Evolutionary conservation across 1,139 yeast genomes (phyloP), one percentile per base, ranked within the genome.

Genomic region (Saccharomyces uvarum): DNA sequence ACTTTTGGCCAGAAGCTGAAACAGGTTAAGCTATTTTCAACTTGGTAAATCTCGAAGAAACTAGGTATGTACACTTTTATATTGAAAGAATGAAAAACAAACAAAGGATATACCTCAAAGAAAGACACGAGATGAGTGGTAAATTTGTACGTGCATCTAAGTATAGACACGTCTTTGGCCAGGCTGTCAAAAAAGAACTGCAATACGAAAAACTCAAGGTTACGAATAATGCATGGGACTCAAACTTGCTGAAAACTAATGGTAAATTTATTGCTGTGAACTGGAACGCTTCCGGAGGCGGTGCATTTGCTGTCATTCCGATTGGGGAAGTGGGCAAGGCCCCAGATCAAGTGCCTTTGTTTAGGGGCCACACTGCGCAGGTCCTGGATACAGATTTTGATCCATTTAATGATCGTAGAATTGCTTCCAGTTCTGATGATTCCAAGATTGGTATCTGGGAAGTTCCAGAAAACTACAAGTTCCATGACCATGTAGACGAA

Each of bases 251-350:
- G 62, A 84, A 88, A 73, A 80, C 83, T 59, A 93, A 93, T 69
- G 95, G 97, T 33, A 85, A 86, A 70, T 93, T 82, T 67, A 73
- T 93, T 46, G 79, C 97, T 0, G 87, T 89, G 58, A 90, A 89
- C 70, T 90, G 97, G 97, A 90, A 88, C 58, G 79, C 97, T 21
- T 86, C 95, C 6, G 98, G 98, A 48, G 98, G 98, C 59, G 99
- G 99, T 53, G 95, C 98, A 0, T 91, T 93, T 76, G 97, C 96
- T 0, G 86, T 93, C 14, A 83, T 93, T 55, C 99, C 99, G 1
- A 75, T 88, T 31, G 68, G 71, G 8, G 97, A 91, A 70, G 85
- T 82, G 19, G 98, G 98, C n/a, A 93, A 90, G 70, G 84, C 93
- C 8, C 98, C 97, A 4, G 99, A 93, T 65, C 82, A 86, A 57